Base-by-base conservation (phyloP, 768 basidiomycete species). In the Xanthoconium stramineum region DNA sequence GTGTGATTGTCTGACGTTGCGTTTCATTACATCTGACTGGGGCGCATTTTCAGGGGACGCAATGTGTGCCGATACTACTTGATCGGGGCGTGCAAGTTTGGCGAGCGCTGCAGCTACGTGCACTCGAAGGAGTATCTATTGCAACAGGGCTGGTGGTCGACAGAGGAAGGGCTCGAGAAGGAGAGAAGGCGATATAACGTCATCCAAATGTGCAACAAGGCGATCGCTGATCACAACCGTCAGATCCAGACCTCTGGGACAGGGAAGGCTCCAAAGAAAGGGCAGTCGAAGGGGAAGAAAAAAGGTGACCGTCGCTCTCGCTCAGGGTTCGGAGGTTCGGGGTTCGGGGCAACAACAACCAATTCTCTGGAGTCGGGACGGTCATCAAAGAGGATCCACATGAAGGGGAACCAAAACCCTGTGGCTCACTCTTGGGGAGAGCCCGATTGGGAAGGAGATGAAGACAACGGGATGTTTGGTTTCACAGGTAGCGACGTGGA, bases 11-110 rank as follows among this genome's bases (percentile, higher is more conserved):
- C 20, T 19, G 19, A 13, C 14, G 6, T 28, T 15, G 15, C 28
- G 29, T 17, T 6, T 45, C 24, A 33, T 37, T 2, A 14, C 50
- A 32, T 61, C 17, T 24, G 24, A 24, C 4, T 24, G 9, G n/a
- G n/a, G 2, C n/a, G 14, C 17, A 10, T 52, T 47, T 12, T 15
- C 54, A 85, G 83, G 2, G 83, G 83, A 1, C 74, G 75, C 50
- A 85, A 82, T 50, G 79, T 82, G 19, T 83, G 80, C 61, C 37
- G 73, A 7, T 69, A 72, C 56, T 77, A 69, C 57, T 62, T 82
- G 24, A 58, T 80, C 11, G 73, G 66, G 13, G 56, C 57, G 2
- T 81, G 81, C 71, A 72, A 69, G 47, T 78, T 73, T 58, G 69
- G 73, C 11, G 46, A 60, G 5, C 69, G 67, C 40, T 84, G 82